phyloP scores from a whole-genome alignment of 805 yeast species.

The Isabelozyma pseudorhagii region DNA sequence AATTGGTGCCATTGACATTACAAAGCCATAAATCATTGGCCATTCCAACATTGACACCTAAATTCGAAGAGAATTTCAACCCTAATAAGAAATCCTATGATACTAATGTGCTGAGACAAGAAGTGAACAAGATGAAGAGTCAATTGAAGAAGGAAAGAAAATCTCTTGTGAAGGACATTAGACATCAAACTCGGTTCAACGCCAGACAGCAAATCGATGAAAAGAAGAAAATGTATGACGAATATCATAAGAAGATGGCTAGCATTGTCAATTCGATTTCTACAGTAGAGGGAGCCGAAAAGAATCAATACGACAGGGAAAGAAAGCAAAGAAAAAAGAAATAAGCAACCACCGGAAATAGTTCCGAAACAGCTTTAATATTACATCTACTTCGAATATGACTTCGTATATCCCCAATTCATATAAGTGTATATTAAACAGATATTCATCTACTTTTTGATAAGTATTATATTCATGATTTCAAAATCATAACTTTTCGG shows the following conservation, averaged over 20 bases:
- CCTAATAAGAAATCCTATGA: slow-evolving; percentile 94
- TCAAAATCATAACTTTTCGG: neutral
- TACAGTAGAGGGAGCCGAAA: slow-evolving; percentile 93
- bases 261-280: slow-evolving; percentile 80
- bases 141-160: slow-evolving; percentile 91
- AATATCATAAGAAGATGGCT: slow-evolving; percentile 88
- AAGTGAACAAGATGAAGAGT: slow-evolving; percentile 74
- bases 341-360: neutral
- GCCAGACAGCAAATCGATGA: slow-evolving; percentile 81
- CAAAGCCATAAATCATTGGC: slow-evolving; percentile 85
- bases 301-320: slow-evolving; percentile 88
- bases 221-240: slow-evolving; percentile 70
- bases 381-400: too few relatives aligned
- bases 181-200: slow-evolving; percentile 83
- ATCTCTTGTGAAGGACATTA: slow-evolving; percentile 80
- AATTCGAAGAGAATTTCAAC: slow-evolving; percentile 92
- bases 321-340: slow-evolving; percentile 58
- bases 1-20: slow-evolving; percentile 57
- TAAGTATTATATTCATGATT: neutral
- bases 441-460: neutral
- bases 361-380: too few relatives aligned
- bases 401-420: neutral
- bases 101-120: slow-evolving; percentile 71
- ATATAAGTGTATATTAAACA: neutral
- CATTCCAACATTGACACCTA: slow-evolving; percentile 81